phyloP scores from a whole-genome alignment of 2,329 filamentous ascomycete genomes.

The Pseudonectria foliicola region DNA sequence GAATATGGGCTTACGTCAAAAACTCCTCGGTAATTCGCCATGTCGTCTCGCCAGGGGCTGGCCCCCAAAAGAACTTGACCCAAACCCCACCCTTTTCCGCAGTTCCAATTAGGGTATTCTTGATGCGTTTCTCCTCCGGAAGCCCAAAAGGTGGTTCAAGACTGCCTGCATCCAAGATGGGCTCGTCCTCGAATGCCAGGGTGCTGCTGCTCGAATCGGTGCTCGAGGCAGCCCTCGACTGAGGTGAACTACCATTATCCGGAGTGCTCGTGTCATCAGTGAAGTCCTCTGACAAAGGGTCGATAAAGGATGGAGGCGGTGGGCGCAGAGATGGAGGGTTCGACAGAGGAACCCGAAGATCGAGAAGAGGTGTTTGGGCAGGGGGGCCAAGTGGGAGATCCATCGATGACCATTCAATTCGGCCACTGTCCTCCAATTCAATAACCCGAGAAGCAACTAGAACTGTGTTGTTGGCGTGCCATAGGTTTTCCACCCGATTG shows the following conservation, averaged over 20 bases:
- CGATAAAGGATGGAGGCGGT: slow-evolving; percentile 8
- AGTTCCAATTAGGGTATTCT: slow-evolving; percentile 24
- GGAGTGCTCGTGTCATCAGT: background rate
- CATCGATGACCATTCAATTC: background rate
- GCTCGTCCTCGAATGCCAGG: slow-evolving; percentile 1
- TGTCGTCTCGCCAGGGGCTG: slow-evolving; percentile 12
- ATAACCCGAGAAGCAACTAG: slow-evolving; percentile 29
- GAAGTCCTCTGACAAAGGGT: slow-evolving; percentile 6
- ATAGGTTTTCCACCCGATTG: slow-evolving; percentile 33
- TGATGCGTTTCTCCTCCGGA: slow-evolving; percentile 19
- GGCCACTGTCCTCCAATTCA: slow-evolving; percentile 25
- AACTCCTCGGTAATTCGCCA: slow-evolving; percentile 26
- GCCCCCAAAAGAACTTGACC: slow-evolving; percentile 24
- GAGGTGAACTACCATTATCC: background rate
- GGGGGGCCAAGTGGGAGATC: slow-evolving; percentile 1
- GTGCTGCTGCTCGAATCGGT: background rate
- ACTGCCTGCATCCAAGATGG: slow-evolving; percentile 1
- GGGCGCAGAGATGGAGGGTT: slow-evolving; percentile 7
- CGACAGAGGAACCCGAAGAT: slow-evolving; percentile 7
- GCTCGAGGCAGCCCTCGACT: background rate
- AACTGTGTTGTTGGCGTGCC: slow-evolving; percentile 27
- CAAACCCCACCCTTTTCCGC: slow-evolving; percentile 18
- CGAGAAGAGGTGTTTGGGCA: background rate
- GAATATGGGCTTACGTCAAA: too few relatives aligned
- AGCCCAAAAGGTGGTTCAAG: slow-evolving; percentile 24